These are phyloP conservation scores for Entoloma clypeatum DNA, from an alignment of 1,284 basidiomycete genomes.

Conservation along the genomic window DNA sequence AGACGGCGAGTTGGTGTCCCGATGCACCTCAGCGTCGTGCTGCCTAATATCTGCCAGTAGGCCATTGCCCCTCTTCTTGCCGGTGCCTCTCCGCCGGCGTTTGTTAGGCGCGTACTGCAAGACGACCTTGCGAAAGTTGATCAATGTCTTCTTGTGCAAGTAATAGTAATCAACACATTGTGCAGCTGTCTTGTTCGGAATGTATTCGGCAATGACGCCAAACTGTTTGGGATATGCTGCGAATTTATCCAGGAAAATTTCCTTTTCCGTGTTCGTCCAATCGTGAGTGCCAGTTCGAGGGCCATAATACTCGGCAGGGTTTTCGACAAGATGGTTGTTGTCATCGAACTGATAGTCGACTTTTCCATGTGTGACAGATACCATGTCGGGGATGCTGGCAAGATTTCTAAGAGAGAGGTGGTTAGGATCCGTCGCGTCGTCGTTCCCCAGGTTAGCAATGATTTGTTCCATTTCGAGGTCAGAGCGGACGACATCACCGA, in stretches of 20 bases:
- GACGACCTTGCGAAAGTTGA: slow-evolving; percentile 81
- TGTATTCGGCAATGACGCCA: slow-evolving; percentile 76
- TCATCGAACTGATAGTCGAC: slow-evolving; percentile 75
- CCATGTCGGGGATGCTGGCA: slow-evolving; percentile 92
- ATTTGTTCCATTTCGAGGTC: slow-evolving; percentile 98
- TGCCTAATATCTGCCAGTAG: slow-evolving; percentile 74
- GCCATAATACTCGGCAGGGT: slow-evolving; percentile 79
- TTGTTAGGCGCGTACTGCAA: slow-evolving; percentile 62
- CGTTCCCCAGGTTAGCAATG: slow-evolving; percentile 87
- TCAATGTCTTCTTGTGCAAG: slow-evolving; percentile 84
- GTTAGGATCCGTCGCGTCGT: slow-evolving; percentile 89
- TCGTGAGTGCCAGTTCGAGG: slow-evolving; percentile 67
- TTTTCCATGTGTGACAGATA: slow-evolving; percentile 62
- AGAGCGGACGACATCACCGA: slow-evolving; percentile 90
- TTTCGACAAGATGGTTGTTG: slow-evolving; percentile 76
- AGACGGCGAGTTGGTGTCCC: slow-evolving; percentile 31
- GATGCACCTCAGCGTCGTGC: slow-evolving; percentile 66
- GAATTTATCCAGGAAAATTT: slow-evolving; percentile 78
- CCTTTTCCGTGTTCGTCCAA: slow-evolving; percentile 88
- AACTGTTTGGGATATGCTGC: slow-evolving; percentile 92
- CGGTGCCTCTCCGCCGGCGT: slow-evolving; percentile 53
- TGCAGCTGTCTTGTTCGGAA: slow-evolving; percentile 82
- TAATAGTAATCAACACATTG: slow-evolving; percentile 97
- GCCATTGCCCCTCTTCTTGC: slow-evolving; percentile 74
- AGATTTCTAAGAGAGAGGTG: slow-evolving; percentile 84